phyloP scores from a whole-genome alignment of 768 basidiomycete species.

The Collybiopsis confluens region DNA sequence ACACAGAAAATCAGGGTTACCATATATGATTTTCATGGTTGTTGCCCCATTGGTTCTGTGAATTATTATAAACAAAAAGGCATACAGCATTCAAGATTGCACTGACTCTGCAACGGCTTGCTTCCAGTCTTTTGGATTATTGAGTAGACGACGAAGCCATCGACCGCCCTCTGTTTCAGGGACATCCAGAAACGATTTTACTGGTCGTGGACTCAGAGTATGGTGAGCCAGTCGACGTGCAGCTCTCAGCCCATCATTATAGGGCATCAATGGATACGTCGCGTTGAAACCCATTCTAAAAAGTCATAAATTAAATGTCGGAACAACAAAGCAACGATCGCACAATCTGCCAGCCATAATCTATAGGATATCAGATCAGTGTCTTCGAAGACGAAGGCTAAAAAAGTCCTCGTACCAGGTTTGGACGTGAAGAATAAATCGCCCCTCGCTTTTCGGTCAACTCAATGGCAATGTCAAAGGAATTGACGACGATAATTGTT shows the following conservation, averaged over 20 bases:
- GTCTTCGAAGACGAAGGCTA: too few species aligned
- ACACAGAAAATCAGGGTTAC: too few species aligned
- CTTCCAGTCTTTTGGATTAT: constrained; percentile 18
- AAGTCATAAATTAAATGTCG: constrained; percentile 8
- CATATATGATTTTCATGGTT: constrained; percentile 23
- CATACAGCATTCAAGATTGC: background rate
- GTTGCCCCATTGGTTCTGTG: constrained; percentile 8
- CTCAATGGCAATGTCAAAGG: constrained; percentile 30
- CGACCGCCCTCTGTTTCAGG: background rate
- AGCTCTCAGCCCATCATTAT: constrained; percentile 1
- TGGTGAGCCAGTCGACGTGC: background rate
- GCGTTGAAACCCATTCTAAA: constrained; percentile 2
- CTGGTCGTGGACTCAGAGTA: background rate
- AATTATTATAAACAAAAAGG: background rate
- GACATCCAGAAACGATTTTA: background rate
- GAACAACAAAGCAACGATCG: background rate
- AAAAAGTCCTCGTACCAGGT: constrained; percentile 4
- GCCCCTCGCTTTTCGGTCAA: constrained; percentile 36
- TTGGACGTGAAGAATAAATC: constrained; percentile 31
- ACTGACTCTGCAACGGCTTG: constrained; percentile 2
- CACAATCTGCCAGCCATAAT: background rate
- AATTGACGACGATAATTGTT: constrained; percentile 27
- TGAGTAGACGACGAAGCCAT: background rate
- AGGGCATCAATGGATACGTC: constrained; percentile 1
- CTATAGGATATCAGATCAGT: background rate